A percentile compares a stretch with the other conserved stretches of the same genome.
Conservation (phyloP, 148 eudicot species). For the Rhododendron simsii region DNA sequence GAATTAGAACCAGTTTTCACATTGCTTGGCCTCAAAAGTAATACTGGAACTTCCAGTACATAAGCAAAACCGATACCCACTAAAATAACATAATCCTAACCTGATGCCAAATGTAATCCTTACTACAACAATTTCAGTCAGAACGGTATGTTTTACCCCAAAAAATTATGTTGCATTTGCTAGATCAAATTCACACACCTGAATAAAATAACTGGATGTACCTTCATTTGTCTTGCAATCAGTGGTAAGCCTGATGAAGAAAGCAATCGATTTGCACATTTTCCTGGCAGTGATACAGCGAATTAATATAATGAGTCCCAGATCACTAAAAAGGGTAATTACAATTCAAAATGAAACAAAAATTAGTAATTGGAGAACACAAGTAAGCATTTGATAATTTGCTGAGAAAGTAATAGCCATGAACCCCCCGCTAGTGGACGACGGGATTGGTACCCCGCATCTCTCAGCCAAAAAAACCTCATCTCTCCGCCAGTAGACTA, state of each 20-base stretch:
- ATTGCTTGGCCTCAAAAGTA: neutral
- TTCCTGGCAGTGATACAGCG: slow-evolving; percentile 42
- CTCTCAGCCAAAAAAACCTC: neutral
- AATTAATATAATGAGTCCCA: neutral
- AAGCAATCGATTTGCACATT: slow-evolving; percentile 94
- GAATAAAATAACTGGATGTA: slow-evolving; percentile 17
- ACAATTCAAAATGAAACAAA: neutral
- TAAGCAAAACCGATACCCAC: neutral
- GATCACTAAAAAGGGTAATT: neutral
- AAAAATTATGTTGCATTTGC: neutral
- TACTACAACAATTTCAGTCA: neutral
- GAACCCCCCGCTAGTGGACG: neutral
- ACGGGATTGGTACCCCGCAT: neutral
- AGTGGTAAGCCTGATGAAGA: slow-evolving; percentile 92
- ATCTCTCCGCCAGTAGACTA: neutral
- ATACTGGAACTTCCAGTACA: neutral
- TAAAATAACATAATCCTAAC: neutral
- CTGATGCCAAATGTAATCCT: neutral
- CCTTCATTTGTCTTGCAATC: slow-evolving; percentile 98
- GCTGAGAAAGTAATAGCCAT: neutral
- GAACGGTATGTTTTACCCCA: neutral
- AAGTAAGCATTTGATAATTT: neutral
- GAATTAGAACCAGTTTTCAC: neutral
- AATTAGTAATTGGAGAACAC: neutral
- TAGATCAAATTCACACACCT: neutral